These are phyloP conservation scores for Ricinus communis DNA, from an alignment of 345 rosid species.

Conservation along the genomic window DNA sequence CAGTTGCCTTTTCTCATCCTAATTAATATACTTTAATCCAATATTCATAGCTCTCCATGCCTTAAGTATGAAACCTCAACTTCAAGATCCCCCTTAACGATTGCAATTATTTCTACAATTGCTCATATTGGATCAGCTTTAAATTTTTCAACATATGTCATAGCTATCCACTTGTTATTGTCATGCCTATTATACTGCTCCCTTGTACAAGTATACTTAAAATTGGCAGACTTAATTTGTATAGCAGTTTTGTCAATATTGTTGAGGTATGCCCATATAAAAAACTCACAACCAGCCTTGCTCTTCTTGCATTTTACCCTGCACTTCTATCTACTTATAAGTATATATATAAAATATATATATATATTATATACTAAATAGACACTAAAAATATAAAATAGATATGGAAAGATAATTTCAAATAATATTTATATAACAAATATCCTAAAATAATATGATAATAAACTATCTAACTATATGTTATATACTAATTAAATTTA, in stretches of 20 bases:
- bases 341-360: too few species aligned
- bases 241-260: background rate
- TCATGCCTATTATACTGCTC: too few species aligned
- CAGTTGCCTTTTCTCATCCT: background rate
- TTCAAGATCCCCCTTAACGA: background rate
- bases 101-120: too few species aligned
- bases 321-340: background rate
- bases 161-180: too few species aligned
- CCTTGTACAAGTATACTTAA: background rate
- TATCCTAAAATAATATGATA: too few species aligned
- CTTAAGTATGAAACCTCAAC: too few species aligned
- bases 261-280: background rate
- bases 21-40: background rate
- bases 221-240: background rate
- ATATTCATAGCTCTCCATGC: background rate
- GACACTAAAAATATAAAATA: too few species aligned
- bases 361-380: too few species aligned
- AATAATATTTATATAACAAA: too few species aligned
- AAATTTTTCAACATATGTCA: background rate
- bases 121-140: background rate
- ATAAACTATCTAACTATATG: too few species aligned
- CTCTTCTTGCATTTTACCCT: background rate
- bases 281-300: background rate
- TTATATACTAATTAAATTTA: too few species aligned
- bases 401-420: too few species aligned